Conservation (phyloP, 2,329 filamentous ascomycete species). For the Scleromitrula shiraiana region DNA sequence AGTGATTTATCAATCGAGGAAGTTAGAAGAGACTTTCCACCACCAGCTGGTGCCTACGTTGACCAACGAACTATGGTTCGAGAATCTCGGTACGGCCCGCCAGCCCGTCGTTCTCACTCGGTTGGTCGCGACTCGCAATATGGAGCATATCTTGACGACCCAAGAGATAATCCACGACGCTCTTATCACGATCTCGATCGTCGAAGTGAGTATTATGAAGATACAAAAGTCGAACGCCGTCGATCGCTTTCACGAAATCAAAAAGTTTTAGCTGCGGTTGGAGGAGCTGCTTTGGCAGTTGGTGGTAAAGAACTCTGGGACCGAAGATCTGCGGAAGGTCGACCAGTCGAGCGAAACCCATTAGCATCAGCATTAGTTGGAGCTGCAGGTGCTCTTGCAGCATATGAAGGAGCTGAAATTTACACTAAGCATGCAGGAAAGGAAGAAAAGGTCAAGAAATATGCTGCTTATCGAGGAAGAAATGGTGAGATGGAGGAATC, state of each 20-base stretch:
- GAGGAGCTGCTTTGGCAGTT: constrained; percentile 55
- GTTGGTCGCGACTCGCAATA: constrained; percentile 53
- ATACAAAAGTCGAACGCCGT: constrained; percentile 48
- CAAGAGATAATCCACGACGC: constrained; percentile 35
- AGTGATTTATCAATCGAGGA: constrained; percentile 73
- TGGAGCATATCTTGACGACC: constrained; percentile 45
- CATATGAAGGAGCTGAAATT: constrained; percentile 54
- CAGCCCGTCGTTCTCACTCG: constrained; percentile 53
- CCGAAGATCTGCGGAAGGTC: constrained; percentile 44
- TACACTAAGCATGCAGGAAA: constrained; percentile 46
- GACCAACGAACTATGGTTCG: constrained; percentile 21
- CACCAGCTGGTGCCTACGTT: constrained; percentile 34
- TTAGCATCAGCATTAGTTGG: constrained; percentile 53
- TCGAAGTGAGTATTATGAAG: constrained; percentile 40
- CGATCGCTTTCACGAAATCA: constrained; percentile 53
- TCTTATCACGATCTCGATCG: constrained; percentile 38
- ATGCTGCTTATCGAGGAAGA: constrained; percentile 45
- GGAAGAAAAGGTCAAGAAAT: constrained; percentile 41
- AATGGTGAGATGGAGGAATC: constrained; percentile 46
- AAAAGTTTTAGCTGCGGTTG: constrained; percentile 58
- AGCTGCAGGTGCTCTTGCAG: constrained; percentile 55
- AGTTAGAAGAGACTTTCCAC: constrained; percentile 75
- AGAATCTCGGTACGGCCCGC: constrained; percentile 29
- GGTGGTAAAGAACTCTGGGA: constrained; percentile 61
- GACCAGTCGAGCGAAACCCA: constrained; percentile 47